These are phyloP conservation scores for Amaranthus cruentus DNA, from an alignment of 148 eudicot genomes.

Conservation along the genomic window DNA sequence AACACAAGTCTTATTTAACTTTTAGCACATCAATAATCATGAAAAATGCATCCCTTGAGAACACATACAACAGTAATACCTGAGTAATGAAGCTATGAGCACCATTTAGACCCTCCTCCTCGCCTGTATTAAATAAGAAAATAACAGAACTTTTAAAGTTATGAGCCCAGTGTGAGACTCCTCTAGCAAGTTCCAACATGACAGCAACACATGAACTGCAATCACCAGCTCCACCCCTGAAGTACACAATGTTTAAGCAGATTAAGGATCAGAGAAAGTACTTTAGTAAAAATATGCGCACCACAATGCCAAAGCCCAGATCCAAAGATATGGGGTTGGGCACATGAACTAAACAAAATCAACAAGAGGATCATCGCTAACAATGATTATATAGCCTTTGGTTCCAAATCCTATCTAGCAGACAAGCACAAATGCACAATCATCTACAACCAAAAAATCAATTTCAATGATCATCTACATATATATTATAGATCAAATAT, in stretches of 20 bases:
- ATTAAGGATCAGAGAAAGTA: not conserved
- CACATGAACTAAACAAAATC: too few relatives aligned
- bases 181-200: constrained; percentile 96
- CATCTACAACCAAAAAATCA: too few relatives aligned
- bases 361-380: too few relatives aligned
- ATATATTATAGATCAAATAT: too few relatives aligned
- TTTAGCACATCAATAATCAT: not conserved
- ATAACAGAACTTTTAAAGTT: constrained; percentile 79
- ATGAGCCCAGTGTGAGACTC: constrained; percentile 93
- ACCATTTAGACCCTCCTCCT: constrained; percentile 95
- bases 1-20: not conserved
- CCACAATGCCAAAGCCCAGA: not conserved
- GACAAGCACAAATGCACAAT: too few relatives aligned
- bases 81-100: constrained; percentile 97
- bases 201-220: constrained; percentile 96
- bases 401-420: too few relatives aligned
- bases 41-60: not conserved
- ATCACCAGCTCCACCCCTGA: constrained; percentile 98
- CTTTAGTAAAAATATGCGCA: constrained; percentile 5
- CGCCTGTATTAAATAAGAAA: constrained; percentile 91
- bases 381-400: too few relatives aligned
- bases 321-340: too few relatives aligned
- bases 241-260: constrained; percentile 10
- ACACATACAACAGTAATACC: constrained; percentile 33
- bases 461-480: too few relatives aligned